phyloP scores from a whole-genome alignment of 352 stramenopile species.

The Phytophthora agathidicida region DNA sequence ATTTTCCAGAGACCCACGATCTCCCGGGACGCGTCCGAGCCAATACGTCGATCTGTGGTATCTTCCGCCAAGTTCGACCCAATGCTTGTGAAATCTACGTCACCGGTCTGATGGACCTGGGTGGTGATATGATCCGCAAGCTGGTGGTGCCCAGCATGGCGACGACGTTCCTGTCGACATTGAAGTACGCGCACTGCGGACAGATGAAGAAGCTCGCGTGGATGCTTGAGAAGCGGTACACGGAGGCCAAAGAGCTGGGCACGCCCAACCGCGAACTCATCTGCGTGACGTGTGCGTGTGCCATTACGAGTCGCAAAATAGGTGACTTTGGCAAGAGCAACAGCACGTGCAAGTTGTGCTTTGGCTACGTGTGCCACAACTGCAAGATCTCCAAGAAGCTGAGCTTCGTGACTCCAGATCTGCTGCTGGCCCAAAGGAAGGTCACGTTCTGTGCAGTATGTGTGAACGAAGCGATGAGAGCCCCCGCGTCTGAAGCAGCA shows the following conservation, averaged over 20 bases:
- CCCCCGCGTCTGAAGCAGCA: slow-evolving; percentile 27
- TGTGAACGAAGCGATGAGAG: slow-evolving; percentile 32
- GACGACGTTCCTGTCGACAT: slow-evolving; percentile 33
- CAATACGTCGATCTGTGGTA: slow-evolving; percentile 43
- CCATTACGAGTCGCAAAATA: slow-evolving; percentile 27
- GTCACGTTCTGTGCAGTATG: slow-evolving; percentile 47
- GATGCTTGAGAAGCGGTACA: slow-evolving; percentile 42
- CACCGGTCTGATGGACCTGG: slow-evolving; percentile 37
- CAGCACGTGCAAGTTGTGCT: slow-evolving; percentile 41
- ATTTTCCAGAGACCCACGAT: slow-evolving; percentile 41
- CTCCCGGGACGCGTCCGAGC: slow-evolving; percentile 41
- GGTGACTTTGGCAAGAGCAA: slow-evolving; percentile 39
- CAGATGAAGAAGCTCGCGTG: slow-evolving; percentile 55
- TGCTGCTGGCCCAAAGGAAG: slow-evolving; percentile 35
- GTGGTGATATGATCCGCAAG: slow-evolving; percentile 44
- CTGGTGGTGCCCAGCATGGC: slow-evolving; percentile 40
- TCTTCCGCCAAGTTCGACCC: slow-evolving; percentile 38
- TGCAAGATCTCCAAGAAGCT: slow-evolving; percentile 45
- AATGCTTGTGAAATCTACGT: slow-evolving; percentile 46
- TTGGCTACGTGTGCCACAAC: slow-evolving; percentile 37
- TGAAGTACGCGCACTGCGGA: slow-evolving; percentile 44
- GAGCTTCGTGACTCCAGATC: slow-evolving; percentile 41
- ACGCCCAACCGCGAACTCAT: slow-evolving; percentile 33
- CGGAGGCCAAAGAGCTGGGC: slow-evolving; percentile 31
- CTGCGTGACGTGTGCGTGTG: slow-evolving; percentile 32